Base-by-base conservation (phyloP, 2,329 filamentous ascomycete species). In the Colletotrichum sp. region DNA sequence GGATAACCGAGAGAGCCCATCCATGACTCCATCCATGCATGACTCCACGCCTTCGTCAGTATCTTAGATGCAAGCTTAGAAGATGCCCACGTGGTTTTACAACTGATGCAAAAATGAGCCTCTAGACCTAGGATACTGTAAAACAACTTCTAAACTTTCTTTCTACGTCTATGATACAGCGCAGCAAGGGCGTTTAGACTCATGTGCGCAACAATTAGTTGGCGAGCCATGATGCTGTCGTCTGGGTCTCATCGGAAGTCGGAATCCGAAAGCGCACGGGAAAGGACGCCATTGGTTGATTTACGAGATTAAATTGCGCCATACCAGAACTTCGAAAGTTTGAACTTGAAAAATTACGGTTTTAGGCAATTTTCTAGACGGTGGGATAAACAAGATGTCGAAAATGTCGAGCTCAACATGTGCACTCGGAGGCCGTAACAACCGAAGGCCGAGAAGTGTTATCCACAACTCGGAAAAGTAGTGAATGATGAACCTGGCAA, bases 41-140 rank as follows among this genome's bases (percentile, higher is more conserved):
- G 43, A 22, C 18, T 48, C 43, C n/a, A n/a, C 39, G 43, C 10
- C 9, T 48, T 48, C 3, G 43, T 48, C 18, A 43, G 5, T 43
- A 39, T 8, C 36, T 18, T 18, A 22, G 22, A 22, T 3, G 22
- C 22, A 48, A 48, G 43, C 43, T 22, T 2, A 4, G n/a, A 52
- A 52, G n/a, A 22, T 52, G 43, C 6, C 43, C 43, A 13, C 1
- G 0, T 1, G 22, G 2, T 22, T 52, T 2, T 1, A n/a, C n/a
- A 13, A 13, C 12, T 52, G 43, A 13, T 52, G 43, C 43, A 52
- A 1, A 13, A 48, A 36, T 7, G 34, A 3, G 6, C 2, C 6
- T 16, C 6, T 15, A 6, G 13, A 36, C 5, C 15, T 7, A 16
- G 5, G 3, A 12, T 13, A 36, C 16, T 36, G 12, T 34, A 13